phyloP scores from a whole-genome alignment of 257 asterid genomes.

The Asclepias syriaca region DNA sequence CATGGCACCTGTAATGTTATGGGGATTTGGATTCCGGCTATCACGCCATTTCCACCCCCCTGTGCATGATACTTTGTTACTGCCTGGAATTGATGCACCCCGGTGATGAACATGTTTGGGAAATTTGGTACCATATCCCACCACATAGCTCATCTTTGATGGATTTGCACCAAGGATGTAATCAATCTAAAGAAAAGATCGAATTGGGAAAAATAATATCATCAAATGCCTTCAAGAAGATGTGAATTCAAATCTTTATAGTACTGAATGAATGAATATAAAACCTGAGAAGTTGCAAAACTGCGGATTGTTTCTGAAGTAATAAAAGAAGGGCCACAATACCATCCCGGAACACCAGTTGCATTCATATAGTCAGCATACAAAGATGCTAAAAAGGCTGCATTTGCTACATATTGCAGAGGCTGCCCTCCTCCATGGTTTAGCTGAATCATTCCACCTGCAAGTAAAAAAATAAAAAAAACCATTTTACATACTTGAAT shows the following conservation, averaged over 20 bases:
- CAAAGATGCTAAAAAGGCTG: conserved; percentile 80
- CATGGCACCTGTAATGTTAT: conserved; percentile 72
- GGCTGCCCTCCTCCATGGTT: conserved; percentile 53
- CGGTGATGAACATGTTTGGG: conserved; percentile 86
- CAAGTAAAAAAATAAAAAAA: neutral
- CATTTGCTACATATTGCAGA: conserved; percentile 73
- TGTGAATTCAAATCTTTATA: neutral
- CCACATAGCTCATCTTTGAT: conserved; percentile 70
- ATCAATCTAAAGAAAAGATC: conserved; percentile 31
- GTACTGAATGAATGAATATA: too few relatives aligned
- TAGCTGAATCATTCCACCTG: conserved; percentile 73
- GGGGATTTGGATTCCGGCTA: conserved; percentile 45
- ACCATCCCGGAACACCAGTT: conserved; percentile 68
- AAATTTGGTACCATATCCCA: conserved; percentile 58
- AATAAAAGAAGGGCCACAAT: conserved; percentile 53
- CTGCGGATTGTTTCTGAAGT: conserved; percentile 32
- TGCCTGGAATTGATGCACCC: conserved; percentile 67
- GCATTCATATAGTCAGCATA: conserved; percentile 74
- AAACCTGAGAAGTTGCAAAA: conserved; percentile 78
- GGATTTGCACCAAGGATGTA: conserved; percentile 80
- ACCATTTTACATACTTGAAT: neutral
- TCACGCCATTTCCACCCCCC: conserved; percentile 79
- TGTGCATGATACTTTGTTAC: conserved; percentile 56
- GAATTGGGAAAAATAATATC: too few relatives aligned
- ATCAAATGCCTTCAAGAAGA: neutral